phyloP scores from a whole-genome alignment of 495 filamentous ascomycete genomes.

The Penicillium cosmopolitanum region DNA sequence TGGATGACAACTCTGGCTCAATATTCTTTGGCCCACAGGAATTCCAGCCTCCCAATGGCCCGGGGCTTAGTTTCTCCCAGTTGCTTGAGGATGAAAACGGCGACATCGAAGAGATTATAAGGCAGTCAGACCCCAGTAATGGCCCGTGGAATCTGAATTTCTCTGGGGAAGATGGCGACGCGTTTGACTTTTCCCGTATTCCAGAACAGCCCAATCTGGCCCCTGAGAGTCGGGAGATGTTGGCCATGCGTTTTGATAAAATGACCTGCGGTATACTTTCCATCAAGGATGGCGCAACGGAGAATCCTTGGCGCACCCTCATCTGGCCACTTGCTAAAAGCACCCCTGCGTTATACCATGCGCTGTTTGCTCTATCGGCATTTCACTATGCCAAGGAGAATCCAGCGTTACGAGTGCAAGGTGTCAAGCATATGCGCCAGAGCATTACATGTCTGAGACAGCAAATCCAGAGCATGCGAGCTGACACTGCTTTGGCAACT shows the following conservation, averaged over 20 bases:
- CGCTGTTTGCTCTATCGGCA: conserved; percentile 73
- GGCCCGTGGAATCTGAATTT: conserved; percentile 42
- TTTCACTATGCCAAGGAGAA: conserved; percentile 71
- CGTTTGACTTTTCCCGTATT: conserved; percentile 14
- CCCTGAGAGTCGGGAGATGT: conserved; percentile 61
- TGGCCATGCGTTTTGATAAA: conserved; percentile 68
- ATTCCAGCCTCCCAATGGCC: conserved; percentile 6
- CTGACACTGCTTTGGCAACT: conserved; percentile 72
- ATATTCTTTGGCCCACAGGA: conserved; percentile 9
- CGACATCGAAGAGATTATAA: conserved; percentile 64
- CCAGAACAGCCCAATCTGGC: conserved; percentile 33
- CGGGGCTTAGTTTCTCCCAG: conserved; percentile 39
- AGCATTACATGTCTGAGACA: conserved; percentile 62
- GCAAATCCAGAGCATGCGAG: conserved; percentile 62
- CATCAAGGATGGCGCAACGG: conserved; percentile 67
- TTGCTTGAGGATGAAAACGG: conserved; percentile 51
- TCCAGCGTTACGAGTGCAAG: conserved; percentile 61
- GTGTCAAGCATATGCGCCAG: conserved; percentile 73
- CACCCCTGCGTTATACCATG: conserved; percentile 73
- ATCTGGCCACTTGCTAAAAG: conserved; percentile 72
- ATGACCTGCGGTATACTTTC: conserved; percentile 79
- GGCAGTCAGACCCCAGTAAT: conserved; percentile 44
- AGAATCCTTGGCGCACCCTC: conserved; percentile 79
- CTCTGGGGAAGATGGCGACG: conserved; percentile 7
- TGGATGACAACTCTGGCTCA: conserved; percentile 15